These are phyloP conservation scores for Purshia tridentata DNA, from an alignment of 306 rosid genomes.

Conservation along the genomic window DNA sequence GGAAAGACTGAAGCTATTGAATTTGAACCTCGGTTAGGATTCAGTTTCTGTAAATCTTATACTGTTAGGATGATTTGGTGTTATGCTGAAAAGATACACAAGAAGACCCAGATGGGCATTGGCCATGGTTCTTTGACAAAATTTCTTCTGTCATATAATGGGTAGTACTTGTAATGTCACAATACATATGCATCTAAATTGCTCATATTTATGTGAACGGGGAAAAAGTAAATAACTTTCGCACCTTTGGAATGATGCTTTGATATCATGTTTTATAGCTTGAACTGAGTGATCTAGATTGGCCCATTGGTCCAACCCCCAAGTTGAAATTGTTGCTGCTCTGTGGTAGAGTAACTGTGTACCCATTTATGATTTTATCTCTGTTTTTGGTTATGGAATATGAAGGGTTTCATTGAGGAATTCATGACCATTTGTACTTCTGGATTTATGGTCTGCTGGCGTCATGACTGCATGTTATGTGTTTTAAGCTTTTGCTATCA, in stretches of 20 bases:
- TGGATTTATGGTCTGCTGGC: neutral
- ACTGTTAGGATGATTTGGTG: neutral
- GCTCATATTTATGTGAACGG: neutral
- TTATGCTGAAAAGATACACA: neutral
- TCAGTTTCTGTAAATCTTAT: neutral
- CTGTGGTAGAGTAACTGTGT: neutral
- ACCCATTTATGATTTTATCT: neutral
- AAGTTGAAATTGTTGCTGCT: neutral
- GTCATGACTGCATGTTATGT: neutral
- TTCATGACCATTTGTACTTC: neutral
- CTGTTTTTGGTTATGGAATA: neutral
- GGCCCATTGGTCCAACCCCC: neutral
- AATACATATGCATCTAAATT: neutral
- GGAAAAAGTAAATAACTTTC: neutral
- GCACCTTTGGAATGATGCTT: neutral
- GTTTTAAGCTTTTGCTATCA: neutral
- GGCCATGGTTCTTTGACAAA: neutral
- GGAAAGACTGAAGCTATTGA: neutral
- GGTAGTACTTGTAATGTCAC: neutral
- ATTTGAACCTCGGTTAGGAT: neutral
- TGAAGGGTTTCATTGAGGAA: neutral
- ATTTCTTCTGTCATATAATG: neutral
- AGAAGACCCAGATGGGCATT: neutral
- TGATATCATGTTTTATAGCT: neutral
- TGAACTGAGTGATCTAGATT: neutral